Conservation (phyloP, 345 rosid species). For the Populus alba region DNA sequence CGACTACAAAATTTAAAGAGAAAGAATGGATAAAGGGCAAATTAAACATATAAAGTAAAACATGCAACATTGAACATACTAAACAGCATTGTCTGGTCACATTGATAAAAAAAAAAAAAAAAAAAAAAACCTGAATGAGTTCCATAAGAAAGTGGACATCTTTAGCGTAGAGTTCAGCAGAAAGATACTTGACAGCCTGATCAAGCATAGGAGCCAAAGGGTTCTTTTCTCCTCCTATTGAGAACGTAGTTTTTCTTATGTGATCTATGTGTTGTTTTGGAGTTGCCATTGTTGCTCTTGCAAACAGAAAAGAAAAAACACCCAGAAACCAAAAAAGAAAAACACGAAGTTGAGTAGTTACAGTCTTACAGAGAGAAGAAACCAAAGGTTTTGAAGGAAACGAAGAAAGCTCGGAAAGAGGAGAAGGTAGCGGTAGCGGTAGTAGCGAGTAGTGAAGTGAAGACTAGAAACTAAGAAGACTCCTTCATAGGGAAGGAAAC, state of each 20-base stretch:
- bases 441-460: neutral
- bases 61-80: neutral
- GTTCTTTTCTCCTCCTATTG: constrained; percentile 55
- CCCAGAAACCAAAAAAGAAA: neutral
- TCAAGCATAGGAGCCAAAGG: constrained; percentile 55
- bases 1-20: neutral
- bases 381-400: neutral
- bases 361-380: neutral
- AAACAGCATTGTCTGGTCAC: neutral
- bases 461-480: neutral
- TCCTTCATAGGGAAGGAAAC: neutral
- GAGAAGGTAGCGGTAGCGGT: neutral
- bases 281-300: constrained; percentile 17
- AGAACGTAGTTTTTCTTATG: constrained; percentile 45
- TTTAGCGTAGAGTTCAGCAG: constrained; percentile 66
- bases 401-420: neutral
- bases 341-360: neutral
- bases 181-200: constrained; percentile 54
- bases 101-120: neutral
- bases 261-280: constrained; percentile 47
- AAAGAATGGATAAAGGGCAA: neutral
- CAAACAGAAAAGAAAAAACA: neutral
- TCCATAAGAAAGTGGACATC: constrained; percentile 64
- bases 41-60: neutral
- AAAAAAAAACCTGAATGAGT: constrained; percentile 46